A percentile compares a stretch with the other conserved stretches of the same genome.
Conservation (phyloP, 2,329 filamentous ascomycete species). For the Colletotrichum sp. region DNA sequence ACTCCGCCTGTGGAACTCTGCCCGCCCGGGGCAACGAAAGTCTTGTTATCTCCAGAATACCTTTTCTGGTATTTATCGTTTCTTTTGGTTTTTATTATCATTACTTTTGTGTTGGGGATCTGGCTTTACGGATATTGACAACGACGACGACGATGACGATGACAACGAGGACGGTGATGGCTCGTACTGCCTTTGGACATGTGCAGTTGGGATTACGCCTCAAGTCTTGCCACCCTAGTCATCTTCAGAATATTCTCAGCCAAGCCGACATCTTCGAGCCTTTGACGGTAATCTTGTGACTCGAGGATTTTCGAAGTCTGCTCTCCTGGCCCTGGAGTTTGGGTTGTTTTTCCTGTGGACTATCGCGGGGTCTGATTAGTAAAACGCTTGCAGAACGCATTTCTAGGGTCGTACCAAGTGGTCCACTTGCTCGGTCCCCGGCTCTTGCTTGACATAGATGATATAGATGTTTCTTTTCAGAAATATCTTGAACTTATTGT, state of each 20-base stretch:
- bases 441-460: not conserved
- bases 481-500: not conserved
- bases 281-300: not conserved
- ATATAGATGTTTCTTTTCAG: not conserved
- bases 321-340: not conserved
- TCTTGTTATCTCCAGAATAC: not conserved
- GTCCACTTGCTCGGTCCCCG: not conserved
- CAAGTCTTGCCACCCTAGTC: not conserved
- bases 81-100: not conserved
- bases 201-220: not conserved
- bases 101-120: not conserved
- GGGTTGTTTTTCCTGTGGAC: not conserved
- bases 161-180: not conserved
- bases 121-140: not conserved
- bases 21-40: not conserved
- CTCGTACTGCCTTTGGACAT: not conserved
- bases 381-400: not conserved
- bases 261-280: not conserved
- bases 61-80: not conserved
- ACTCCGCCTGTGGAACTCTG: not conserved
- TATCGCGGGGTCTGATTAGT: not conserved
- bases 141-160: not conserved
- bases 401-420: not conserved
- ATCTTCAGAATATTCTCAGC: not conserved
- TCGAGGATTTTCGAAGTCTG: not conserved